Base-by-base conservation (phyloP, 768 basidiomycete genomes). In the Candolleomyces efflorescens region DNA sequence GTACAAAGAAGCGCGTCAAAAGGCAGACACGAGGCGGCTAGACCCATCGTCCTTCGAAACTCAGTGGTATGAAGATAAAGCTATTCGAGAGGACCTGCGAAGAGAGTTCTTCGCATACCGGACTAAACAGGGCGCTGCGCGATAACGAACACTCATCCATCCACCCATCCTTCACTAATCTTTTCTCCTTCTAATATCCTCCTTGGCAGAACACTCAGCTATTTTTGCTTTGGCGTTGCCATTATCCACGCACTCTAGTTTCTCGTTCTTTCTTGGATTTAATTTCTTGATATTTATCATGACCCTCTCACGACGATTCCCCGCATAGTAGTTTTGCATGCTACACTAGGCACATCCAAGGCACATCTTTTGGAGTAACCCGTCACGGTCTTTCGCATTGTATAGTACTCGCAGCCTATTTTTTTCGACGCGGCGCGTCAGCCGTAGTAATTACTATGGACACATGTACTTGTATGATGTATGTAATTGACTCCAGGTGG, bases 21-120 rank as follows among this genome's bases (percentile, higher is more conserved):
- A 62, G 45, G 63, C 53, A 64, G 62, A 53, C 27, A 45, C 47
- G 56, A 69, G 38, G 59, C 64, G 48, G 66, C 67, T 18, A 59
- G 55, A 47, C 66, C 68, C 5, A 37, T 68, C 69, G 20, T 66
- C 71, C 13, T 75, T 69, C 60, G 68, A 73, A 58, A 60, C 65
- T 18, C 62, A 60, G 54, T 74, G 71, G 73, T 60, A 62, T n/a
- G 70, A 71, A 53, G 73, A 69, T 10, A 76, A 74, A 53, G 58
- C 51, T n/a, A 59, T 67, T 12, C 73, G 75, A 36, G 69, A 65
- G 6, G 62, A 62, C 43, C 60, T 75, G 53, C 69, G 73, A 41
- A 63, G 63, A 53, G 70, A 72, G n/a, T 74, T 67, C 27, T 32
- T 59, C 39, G 53, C 60, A 60, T 15, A 63, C 58, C 57, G 58